Base-by-base conservation (phyloP, 2,329 filamentous ascomycete genomes). In the Penicillium sp. region DNA sequence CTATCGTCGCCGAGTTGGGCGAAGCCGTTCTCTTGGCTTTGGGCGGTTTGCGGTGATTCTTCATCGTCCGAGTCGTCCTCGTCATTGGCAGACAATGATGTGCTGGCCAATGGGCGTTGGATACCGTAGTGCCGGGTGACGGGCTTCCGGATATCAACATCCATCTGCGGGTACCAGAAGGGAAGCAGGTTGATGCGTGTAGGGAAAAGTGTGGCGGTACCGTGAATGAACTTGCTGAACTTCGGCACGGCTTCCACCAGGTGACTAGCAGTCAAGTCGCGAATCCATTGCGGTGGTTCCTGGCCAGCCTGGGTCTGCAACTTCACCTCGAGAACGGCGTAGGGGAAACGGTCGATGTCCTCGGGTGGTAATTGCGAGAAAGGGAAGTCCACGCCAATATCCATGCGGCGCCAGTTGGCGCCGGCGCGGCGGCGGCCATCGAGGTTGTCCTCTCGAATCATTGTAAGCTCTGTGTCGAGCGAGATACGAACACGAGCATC, bases 211-310 rank as follows among this genome's bases (percentile, higher is more conserved):
- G 86, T 90, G 9, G 93, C 93, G 1, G 88, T 92, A 55, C 94
- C 94, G 73, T 99, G 94, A 54, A 99, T 97, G 73, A 97, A 99
- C 77, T 99, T 99, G 69, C 92, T 97, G 76, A 97, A 99, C 71
- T 99, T 99, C 58, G 94, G 94, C 2, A 99, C 92, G n/a, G 94
- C 92, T 77, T 99, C 94, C 2, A 99, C 94, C 14, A 99, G 82
- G 77, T 99, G 94, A 59, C 92, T 96, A 11, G 91, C 84, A 40
- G 92, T 96, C 48, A 99, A 83, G 70, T 97, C 91, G 19, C 92
- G 88, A 65, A 99, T 93, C 94, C 94, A 99, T 69, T 95, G 90
- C 0, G 94, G 94, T 13, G 94, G 91, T 69, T 97, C 92, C 73
- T 97, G 92, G 34, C 94, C 94, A 52, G 90, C 87, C 73, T 97